Base-by-base conservation (phyloP, 2,329 filamentous ascomycete genomes). In the Calonectria pauciramosa region DNA sequence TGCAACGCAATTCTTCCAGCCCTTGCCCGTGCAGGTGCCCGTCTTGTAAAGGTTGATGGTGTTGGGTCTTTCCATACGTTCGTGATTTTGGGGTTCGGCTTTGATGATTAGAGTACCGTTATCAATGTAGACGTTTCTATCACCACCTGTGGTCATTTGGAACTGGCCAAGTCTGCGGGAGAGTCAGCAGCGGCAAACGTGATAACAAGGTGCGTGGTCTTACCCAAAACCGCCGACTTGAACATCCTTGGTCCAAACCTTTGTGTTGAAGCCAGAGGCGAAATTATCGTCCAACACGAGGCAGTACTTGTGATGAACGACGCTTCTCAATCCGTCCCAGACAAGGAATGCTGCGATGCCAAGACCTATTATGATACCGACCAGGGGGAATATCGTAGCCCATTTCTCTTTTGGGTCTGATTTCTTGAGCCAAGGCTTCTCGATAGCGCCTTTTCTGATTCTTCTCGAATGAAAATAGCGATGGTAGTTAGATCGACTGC, bases 331-430 rank as follows among this genome's bases (percentile, higher is more conserved):
- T 5, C 95, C 95, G 78, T 96, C 93, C 89, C 92, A 97, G 63
- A 97, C 88, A 56, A 97, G 85, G 80, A 96, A 91, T 1, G 89
- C 94, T 1, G 93, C 91, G 51, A 96, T 86, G 3, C 84, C 90
- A 44, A 96, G 83, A 18, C 95, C 95, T 18, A 96, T 75, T 4
- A 92, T 63, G 65, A 97, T 91, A 60, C 94, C 95, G 30, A 95
- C 83, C 52, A 96, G 82, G 3, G 95, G 95, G 72, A 97, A 90
- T 76, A 96, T 95, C 3, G 93, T 96, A 11, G 95, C 92, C 95
- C 95, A 97, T 87, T 95, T 97, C 88, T 96, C 94, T 83, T 92
- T 94, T 16, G 93, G 93, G 78, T 96, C 93, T 72, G 88, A 92
- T 82, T 92, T 93, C n/a, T 90, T 85, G 49, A 94, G 85, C 95